Base-by-base conservation (phyloP, 2,329 filamentous ascomycete genomes). In the Clonostachys byssicola region DNA sequence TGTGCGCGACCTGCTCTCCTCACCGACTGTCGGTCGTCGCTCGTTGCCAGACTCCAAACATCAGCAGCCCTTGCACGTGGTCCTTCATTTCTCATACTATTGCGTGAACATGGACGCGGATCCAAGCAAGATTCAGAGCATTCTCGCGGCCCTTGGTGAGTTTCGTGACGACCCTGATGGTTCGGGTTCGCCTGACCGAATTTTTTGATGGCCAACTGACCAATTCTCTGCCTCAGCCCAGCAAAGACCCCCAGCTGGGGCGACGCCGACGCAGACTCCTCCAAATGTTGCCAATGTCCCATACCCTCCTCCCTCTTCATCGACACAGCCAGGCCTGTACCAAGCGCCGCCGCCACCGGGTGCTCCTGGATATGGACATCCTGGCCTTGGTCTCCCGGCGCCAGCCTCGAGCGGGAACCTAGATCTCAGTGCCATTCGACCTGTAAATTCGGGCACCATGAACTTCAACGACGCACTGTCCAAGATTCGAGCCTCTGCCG, bases 401-500 rank as follows among this genome's bases (percentile, higher is more conserved):
- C 88, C 88, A 3, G 81, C 85, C 6, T 78, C 78, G 47, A 88
- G 86, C 49, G 89, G 89, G 44, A 91, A 81, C 56, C 74, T 95
- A 52, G 89, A 95, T 61, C 69, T 95, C 45, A 92, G 86, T 67
- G 78, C 81, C 47, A 89, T 94, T 61, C 87, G 88, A 58, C 89
- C 90, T 5, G 79, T 86, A 47, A 89, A 80, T 62, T 88, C 88
- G 33, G 90, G 90, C 49, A 89, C 86, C 17, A 85, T 95, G 56
- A 92, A 85, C 65, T 85, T 95, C 53, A 81, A 86, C 49, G 89
- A 95, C 64, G 88, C 89, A 43, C 85, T 95, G 57, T 88, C 90
- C 38, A 89, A 91, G 63, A 90, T 89, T 42, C 88, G 88, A 63
- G 87, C 85, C 40, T 89, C 88, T 64, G 89, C 90, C 39, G 83